phyloP scores from a whole-genome alignment of 2,329 filamentous ascomycete genomes.

The Metarhizium anisopliae region DNA sequence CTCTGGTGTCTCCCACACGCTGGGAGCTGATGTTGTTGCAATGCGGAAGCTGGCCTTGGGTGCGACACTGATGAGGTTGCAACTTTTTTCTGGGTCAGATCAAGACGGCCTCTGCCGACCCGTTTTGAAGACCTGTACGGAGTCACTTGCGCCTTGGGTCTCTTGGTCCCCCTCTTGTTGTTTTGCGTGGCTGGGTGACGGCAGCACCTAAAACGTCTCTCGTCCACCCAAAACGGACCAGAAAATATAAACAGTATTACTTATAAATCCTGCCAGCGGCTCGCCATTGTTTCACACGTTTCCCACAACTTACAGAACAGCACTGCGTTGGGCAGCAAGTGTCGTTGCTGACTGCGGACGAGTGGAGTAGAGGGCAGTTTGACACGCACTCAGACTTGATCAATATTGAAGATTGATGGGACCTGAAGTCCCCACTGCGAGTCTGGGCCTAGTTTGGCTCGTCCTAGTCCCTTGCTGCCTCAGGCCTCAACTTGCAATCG shows the following conservation, averaged over 20 bases:
- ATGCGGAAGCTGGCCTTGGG: background rate
- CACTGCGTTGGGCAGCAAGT: constrained; percentile 3
- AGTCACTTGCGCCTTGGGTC: no score
- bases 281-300: background rate
- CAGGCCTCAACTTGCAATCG: constrained; percentile 16
- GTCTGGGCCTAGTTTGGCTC: background rate
- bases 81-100: constrained; percentile 20
- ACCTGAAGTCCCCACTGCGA: background rate
- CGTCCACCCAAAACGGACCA: no score
- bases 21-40: background rate
- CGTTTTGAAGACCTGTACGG: constrained; percentile 2
- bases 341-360: constrained; percentile 1
- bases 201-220: no score
- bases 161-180: no score
- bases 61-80: background rate
- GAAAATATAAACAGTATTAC: background rate
- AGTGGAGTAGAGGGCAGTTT: background rate
- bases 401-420: no score
- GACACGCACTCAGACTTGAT: no score
- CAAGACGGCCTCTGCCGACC: background rate
- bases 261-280: background rate
- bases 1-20: background rate
- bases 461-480: constrained; percentile 18
- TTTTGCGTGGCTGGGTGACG: no score
- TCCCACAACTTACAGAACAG: background rate